phyloP scores from a whole-genome alignment of 495 filamentous ascomycete genomes.

The Hyaloscypha bicolor region DNA sequence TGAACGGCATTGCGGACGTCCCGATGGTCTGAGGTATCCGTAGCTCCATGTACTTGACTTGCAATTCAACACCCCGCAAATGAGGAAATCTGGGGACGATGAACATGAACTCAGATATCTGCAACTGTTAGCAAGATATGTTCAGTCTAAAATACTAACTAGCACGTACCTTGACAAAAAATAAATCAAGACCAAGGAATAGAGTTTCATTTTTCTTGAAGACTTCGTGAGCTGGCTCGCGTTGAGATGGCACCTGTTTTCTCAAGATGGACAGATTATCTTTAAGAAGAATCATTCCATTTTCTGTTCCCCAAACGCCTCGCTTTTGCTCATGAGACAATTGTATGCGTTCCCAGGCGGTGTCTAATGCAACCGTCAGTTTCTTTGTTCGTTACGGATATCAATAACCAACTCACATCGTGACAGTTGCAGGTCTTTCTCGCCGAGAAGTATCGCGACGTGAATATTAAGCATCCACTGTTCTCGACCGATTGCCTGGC shows the following conservation, averaged over 20 bases:
- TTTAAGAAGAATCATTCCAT: conserved; percentile 49
- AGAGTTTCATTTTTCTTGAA: conserved; percentile 34
- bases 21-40: conserved; percentile 3
- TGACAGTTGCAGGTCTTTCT: conserved; percentile 72
- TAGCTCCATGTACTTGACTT: conserved; percentile 54
- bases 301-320: conserved; percentile 51
- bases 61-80: conserved; percentile 61
- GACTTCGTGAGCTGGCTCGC: conserved; percentile 12
- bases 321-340: conserved; percentile 48
- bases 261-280: conserved; percentile 18
- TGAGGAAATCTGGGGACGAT: conserved; percentile 71
- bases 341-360: conserved; percentile 66
- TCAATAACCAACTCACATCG: conserved; percentile 56
- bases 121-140: conserved; percentile 17
- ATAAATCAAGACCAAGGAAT: conserved; percentile 62
- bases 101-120: conserved; percentile 76
- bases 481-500: conserved; percentile 53
- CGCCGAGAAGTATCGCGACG: conserved; percentile 72
- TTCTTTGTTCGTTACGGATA: neutral
- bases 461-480: conserved; percentile 79
- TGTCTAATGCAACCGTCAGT: conserved; percentile 47
- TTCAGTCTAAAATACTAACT: neutral
- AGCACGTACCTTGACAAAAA: conserved; percentile 70
- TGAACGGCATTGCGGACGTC: conserved; percentile 36
- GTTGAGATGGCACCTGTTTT: conserved; percentile 19